Evolutionary conservation across 2,329 filamentous ascomycete species (phyloP).

Genomic region (Mycosphaerelloides madeirae): DNA sequence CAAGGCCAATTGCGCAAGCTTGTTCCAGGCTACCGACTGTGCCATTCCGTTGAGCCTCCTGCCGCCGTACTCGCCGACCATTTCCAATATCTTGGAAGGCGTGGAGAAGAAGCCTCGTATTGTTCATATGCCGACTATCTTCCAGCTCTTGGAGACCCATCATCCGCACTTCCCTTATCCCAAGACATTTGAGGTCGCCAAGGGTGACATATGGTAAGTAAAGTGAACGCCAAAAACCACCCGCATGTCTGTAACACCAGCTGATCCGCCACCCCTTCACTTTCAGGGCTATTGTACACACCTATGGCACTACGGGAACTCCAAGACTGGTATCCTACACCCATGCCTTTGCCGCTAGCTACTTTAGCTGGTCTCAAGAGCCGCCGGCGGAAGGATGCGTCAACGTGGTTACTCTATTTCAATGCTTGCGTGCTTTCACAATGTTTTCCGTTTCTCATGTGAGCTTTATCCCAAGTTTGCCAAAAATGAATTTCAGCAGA

Average conservation of each 20-base stretch:
- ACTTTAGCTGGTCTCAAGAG: neutral
- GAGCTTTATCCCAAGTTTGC: neutral
- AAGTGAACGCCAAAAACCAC: too few relatives aligned
- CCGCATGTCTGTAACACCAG: too few relatives aligned
- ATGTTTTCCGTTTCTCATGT: neutral
- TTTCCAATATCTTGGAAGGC: neutral
- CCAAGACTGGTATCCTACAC: neutral
- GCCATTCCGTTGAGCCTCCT: neutral
- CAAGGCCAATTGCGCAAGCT: neutral
- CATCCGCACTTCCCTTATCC: conserved; percentile 1
- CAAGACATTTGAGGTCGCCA: neutral
- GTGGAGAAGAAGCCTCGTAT: neutral
- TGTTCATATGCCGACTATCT: neutral
- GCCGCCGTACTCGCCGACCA: neutral
- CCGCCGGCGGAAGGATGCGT: neutral
- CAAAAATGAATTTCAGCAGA: too few relatives aligned
- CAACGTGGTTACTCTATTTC: neutral
- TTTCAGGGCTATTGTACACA: conserved; percentile 1
- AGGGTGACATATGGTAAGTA: neutral
- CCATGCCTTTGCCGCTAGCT: neutral
- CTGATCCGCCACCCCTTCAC: too few relatives aligned
- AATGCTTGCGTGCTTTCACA: neutral
- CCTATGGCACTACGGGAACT: neutral
- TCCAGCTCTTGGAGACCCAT: neutral
- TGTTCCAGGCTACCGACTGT: neutral